phyloP scores from a whole-genome alignment of 148 eudicot species.

The Amaranthus hypochondriacus region DNA sequence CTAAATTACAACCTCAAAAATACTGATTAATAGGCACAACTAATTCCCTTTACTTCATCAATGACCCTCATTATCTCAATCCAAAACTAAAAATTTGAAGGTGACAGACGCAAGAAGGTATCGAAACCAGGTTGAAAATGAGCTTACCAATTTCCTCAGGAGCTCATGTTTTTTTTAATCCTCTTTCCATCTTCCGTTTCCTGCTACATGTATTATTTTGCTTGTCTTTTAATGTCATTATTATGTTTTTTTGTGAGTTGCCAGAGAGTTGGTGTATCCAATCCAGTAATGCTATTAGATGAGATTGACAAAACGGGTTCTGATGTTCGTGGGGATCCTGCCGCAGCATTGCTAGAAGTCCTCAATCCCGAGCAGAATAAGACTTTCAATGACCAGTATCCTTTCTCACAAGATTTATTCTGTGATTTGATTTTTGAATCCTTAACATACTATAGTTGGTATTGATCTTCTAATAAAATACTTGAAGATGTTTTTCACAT shows the following conservation, averaged over 20 bases:
- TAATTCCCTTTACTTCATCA: too few relatives aligned
- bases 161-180: neutral
- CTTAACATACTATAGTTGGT: neutral
- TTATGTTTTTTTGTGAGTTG: constrained; percentile 21
- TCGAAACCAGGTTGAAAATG: too few relatives aligned
- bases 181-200: neutral
- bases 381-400: constrained; percentile 98
- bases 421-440: neutral
- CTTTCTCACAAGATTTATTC: constrained; percentile 30
- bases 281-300: constrained; percentile 97
- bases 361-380: constrained; percentile 97
- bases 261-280: constrained; percentile 86
- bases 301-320: constrained; percentile 99
- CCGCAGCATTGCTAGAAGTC: constrained; percentile 96
- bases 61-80: too few relatives aligned
- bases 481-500: neutral
- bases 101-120: too few relatives aligned
- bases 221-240: neutral
- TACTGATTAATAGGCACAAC: too few relatives aligned
- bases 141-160: too few relatives aligned
- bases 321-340: constrained; percentile 99
- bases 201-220: neutral
- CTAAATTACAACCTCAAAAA: too few relatives aligned
- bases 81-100: too few relatives aligned
- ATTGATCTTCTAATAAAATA: neutral